Conservation (phyloP, 768 basidiomycete genomes). For the Lentinula detonsa region DNA sequence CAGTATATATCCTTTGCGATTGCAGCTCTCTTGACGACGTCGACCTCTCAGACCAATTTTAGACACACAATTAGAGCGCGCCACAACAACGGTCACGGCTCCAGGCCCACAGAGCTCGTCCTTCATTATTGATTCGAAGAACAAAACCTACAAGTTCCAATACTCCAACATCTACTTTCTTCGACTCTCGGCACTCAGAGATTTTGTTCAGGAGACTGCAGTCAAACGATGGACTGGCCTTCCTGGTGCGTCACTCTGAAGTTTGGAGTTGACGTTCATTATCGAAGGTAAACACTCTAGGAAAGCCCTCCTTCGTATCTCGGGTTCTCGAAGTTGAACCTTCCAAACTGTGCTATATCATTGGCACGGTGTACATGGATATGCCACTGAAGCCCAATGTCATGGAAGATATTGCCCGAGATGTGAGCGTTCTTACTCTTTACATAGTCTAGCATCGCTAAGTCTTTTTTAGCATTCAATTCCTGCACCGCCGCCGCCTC, state of each 20-base stretch:
- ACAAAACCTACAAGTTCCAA: conserved; percentile 49
- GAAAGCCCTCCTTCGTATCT: conserved; percentile 63
- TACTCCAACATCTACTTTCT: conserved; percentile 55
- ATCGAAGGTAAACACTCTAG: conserved; percentile 26
- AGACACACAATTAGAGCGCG: conserved; percentile 17
- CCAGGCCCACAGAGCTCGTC: conserved; percentile 31
- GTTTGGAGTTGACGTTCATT: neutral
- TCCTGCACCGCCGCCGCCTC: conserved; percentile 70
- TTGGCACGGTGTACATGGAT: conserved; percentile 97
- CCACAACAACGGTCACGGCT: conserved; percentile 32
- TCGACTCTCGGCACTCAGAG: conserved; percentile 34
- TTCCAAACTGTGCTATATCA: conserved; percentile 79
- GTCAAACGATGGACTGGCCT: conserved; percentile 32
- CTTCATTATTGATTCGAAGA: conserved; percentile 33
- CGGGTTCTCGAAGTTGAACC: conserved; percentile 85
- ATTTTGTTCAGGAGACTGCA: conserved; percentile 34
- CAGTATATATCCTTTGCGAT: neutral
- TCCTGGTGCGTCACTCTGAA: conserved; percentile 24
- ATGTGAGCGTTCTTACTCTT: conserved; percentile 49
- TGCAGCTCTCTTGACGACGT: neutral
- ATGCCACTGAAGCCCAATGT: conserved; percentile 99
- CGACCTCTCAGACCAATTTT: neutral
- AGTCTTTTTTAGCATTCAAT: conserved; percentile 66
- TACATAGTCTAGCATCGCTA: conserved; percentile 1
- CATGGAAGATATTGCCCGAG: conserved; percentile 89